A percentile compares a stretch with the other conserved stretches of the same genome.
phyloP scores from a whole-genome alignment of 352 stramenopile species.

The Pythium plurisporium region DNA sequence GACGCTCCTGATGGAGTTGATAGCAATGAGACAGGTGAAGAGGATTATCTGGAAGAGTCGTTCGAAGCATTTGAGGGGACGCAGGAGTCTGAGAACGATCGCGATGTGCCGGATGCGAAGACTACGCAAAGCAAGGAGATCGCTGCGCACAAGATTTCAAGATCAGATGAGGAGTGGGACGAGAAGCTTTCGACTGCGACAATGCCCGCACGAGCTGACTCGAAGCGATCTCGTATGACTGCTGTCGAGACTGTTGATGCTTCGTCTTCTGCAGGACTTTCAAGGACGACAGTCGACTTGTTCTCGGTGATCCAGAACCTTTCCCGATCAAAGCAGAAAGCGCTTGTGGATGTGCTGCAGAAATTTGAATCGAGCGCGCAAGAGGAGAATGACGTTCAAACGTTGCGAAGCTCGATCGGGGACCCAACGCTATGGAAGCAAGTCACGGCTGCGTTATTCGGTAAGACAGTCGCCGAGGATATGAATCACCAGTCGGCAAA shows the following conservation, averaged over 20 bases:
- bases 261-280: slow-evolving; percentile 21
- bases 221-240: not conserved
- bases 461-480: not conserved
- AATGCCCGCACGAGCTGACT: not conserved
- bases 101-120: not conserved
- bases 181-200: not conserved
- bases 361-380: slow-evolving; percentile 59
- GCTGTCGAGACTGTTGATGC: not conserved
- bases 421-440: slow-evolving; percentile 78
- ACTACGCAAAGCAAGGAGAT: not conserved
- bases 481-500: not conserved
- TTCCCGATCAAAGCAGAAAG: slow-evolving; percentile 59
- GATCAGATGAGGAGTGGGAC: not conserved
- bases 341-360: slow-evolving; percentile 52
- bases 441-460: slow-evolving; percentile 37
- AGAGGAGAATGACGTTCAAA: slow-evolving; percentile 42
- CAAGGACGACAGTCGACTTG: slow-evolving; percentile 53
- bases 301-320: slow-evolving; percentile 67
- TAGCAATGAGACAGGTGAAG: slow-evolving; percentile 36
- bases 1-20: slow-evolving; percentile 9
- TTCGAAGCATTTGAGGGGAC: slow-evolving; percentile 81
- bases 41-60: slow-evolving; percentile 75
- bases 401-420: slow-evolving; percentile 54
- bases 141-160: not conserved
- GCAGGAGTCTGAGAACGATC: not conserved